Conservation (phyloP, 345 rosid genomes). For the Eucalyptus regnans region DNA sequence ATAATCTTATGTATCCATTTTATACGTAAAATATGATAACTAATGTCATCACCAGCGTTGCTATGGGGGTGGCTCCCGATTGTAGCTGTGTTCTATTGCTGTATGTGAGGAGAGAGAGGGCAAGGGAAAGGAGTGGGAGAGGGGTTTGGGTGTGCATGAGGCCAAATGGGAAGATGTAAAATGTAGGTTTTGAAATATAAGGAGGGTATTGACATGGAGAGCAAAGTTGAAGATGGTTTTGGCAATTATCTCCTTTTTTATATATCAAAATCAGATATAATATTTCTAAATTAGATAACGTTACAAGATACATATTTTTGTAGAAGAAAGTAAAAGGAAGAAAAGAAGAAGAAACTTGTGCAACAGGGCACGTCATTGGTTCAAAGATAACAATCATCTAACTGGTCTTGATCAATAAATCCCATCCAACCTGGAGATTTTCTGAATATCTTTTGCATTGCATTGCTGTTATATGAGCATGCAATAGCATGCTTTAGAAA, state of each 20-base stretch:
- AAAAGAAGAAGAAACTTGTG: background rate
- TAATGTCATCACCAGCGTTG: background rate
- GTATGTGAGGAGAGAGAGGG: background rate
- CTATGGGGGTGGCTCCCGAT: background rate
- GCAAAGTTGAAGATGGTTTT: background rate
- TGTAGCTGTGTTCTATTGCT: background rate
- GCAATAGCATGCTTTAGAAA: background rate
- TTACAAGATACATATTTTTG: background rate
- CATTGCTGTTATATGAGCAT: background rate
- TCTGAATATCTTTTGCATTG: background rate
- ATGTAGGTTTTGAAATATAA: background rate
- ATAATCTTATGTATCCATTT: background rate
- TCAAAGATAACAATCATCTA: background rate
- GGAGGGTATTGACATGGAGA: background rate
- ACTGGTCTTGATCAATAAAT: background rate
- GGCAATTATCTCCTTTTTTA: background rate
- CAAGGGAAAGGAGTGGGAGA: background rate
- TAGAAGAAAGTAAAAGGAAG: background rate
- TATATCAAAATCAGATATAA: background rate
- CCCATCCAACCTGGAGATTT: background rate
- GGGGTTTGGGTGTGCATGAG: background rate
- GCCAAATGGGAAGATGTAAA: background rate
- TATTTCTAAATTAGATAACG: background rate
- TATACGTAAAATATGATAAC: background rate
- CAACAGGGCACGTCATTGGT: background rate